A percentile compares a stretch with the other conserved stretches of the same genome.
Conservation (phyloP, 495 filamentous ascomycete species). For the Daldinia loculata region DNA sequence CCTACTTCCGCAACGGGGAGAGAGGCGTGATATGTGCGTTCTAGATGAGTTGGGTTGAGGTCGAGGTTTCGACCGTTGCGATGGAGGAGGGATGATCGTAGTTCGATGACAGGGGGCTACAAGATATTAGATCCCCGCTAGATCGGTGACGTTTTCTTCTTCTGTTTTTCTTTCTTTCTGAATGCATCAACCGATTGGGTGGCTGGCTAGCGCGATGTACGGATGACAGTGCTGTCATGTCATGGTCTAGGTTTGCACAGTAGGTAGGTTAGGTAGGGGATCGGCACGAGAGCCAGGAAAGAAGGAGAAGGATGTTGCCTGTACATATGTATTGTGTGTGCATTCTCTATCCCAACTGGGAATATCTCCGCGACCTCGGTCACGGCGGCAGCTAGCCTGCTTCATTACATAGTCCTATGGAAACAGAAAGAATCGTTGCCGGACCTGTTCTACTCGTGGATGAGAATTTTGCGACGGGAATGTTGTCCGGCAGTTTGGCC, state of each 20-base stretch:
- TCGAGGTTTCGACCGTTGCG: slow-evolving; percentile 4
- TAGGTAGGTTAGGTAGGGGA: slow-evolving; percentile 13
- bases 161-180: background rate
- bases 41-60: background rate
- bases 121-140: slow-evolving; percentile 3
- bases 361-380: slow-evolving; percentile 25
- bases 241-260: slow-evolving; percentile 20
- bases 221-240: slow-evolving; percentile 23
- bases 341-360: slow-evolving; percentile 22
- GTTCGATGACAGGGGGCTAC: background rate
- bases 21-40: background rate
- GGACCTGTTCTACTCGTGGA: background rate
- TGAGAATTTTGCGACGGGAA: background rate
- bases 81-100: slow-evolving; percentile 7
- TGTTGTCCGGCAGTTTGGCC: background rate
- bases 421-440: slow-evolving; percentile 1
- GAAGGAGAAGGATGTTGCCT: slow-evolving; percentile 23
- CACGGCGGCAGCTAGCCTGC: slow-evolving; percentile 18
- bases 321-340: slow-evolving; percentile 6
- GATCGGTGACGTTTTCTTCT: slow-evolving; percentile 14
- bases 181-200: slow-evolving; percentile 11
- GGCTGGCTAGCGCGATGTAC: slow-evolving; percentile 2
- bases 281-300: slow-evolving; percentile 26
- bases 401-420: background rate
- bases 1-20: slow-evolving; percentile 1